These are phyloP conservation scores for Cryphonectria japonica DNA, from an alignment of 2,329 filamentous ascomycete species.

Conservation along the genomic window DNA sequence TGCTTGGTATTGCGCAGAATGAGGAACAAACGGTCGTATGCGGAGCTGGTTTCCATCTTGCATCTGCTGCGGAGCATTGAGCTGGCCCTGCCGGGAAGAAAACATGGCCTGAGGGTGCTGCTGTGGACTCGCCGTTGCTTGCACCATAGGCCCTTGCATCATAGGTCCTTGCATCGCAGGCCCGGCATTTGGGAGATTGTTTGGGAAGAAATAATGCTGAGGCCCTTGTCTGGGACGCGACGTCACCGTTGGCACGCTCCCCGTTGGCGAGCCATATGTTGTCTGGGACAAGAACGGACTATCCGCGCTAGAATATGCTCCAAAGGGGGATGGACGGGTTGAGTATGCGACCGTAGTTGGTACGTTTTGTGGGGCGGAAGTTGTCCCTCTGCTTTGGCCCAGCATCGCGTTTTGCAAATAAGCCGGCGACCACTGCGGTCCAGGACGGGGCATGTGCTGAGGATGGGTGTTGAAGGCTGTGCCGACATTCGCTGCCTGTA, in stretches of 20 bases:
- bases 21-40: neutral
- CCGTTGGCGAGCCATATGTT: neutral
- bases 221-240: constrained; percentile 1
- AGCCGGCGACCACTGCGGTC: constrained; percentile 15
- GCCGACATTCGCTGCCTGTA: neutral
- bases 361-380: neutral
- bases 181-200: neutral
- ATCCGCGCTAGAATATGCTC: neutral
- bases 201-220: constrained; percentile 3
- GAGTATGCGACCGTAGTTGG: neutral
- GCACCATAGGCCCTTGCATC: neutral
- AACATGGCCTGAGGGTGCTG: neutral
- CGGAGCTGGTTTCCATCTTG: neutral
- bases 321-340: neutral
- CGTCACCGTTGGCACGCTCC: neutral
- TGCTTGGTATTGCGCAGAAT: neutral
- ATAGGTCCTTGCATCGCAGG: neutral
- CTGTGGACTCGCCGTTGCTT: neutral
- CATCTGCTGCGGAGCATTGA: neutral
- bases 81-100: neutral
- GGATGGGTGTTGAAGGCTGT: neutral
- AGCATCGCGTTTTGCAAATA: constrained; percentile 12
- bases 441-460: neutral
- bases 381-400: constrained; percentile 5
- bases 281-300: neutral